Evolutionary conservation across 495 filamentous ascomycete species (phyloP).

Genomic region (Penicillium paxilli): DNA sequence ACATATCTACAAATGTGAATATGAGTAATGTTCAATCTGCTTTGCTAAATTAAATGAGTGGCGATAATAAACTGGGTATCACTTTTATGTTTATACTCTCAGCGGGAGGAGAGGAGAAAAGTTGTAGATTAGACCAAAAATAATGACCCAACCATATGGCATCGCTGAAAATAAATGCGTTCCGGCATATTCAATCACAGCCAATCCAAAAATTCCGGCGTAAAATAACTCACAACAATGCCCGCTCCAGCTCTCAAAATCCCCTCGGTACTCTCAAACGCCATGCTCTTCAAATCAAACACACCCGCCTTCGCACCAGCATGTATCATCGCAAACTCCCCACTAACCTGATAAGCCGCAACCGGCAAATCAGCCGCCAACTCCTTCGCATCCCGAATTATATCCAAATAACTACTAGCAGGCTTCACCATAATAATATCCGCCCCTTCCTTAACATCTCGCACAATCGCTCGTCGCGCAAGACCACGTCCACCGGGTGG

Average conservation of each 20-base stretch:
- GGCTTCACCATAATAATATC: conserved; percentile 99
- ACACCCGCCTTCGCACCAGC: conserved; percentile 94
- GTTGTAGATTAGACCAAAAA: too few relatives aligned
- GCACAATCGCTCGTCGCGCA: conserved; percentile 83
- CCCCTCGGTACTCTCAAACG: conserved; percentile 87
- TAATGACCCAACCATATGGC: too few relatives aligned
- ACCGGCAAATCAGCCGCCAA: conserved; percentile 86
- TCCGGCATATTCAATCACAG: conserved; percentile 26
- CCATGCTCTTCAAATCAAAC: conserved; percentile 96
- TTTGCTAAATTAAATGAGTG: too few relatives aligned
- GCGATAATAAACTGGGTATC: too few relatives aligned
- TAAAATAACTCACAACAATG: conserved; percentile 92
- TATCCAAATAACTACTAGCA: conserved; percentile 89
- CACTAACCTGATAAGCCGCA: conserved; percentile 94
- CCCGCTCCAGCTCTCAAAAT: conserved; percentile 90
- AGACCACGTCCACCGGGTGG: conserved; percentile 91
- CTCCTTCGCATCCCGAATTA: conserved; percentile 94
- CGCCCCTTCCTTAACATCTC: conserved; percentile 90
- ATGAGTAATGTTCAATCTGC: background rate
- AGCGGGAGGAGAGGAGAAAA: background rate
- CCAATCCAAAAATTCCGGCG: conserved; percentile 92
- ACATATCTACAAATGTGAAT: conserved; percentile 8
- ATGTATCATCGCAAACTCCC: conserved; percentile 98
- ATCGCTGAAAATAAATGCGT: too few relatives aligned
- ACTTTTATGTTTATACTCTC: too few relatives aligned